These are phyloP conservation scores for Verticillium albo-atrum DNA, from an alignment of 2,329 filamentous ascomycete species.

Conservation along the genomic window DNA sequence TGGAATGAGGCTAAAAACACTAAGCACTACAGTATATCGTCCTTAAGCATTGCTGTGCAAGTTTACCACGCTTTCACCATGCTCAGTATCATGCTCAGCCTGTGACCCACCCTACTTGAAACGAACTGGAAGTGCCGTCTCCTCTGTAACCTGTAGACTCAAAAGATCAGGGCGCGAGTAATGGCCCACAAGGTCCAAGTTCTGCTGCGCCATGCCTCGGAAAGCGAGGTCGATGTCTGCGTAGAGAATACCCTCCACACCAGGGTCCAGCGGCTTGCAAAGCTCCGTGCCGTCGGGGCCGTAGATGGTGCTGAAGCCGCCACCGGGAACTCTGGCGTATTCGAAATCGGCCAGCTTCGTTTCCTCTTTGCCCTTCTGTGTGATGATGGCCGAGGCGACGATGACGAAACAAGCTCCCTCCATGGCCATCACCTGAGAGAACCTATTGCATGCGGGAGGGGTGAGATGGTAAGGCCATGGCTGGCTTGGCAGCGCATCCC, in stretches of 20 bases:
- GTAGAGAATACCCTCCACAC: conserved; percentile 28
- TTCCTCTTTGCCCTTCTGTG: conserved; percentile 27
- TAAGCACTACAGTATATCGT: no score
- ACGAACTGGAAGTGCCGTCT: conserved; percentile 3
- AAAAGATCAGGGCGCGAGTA: conserved; percentile 35
- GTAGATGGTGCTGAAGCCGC: conserved; percentile 25
- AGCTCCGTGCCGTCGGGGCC: conserved; percentile 23
- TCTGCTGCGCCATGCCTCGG: conserved; percentile 9
- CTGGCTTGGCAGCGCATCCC: conserved; percentile 26
- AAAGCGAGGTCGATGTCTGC: conserved; percentile 27
- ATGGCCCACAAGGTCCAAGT: conserved; percentile 17
- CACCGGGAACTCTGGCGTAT: conserved; percentile 12
- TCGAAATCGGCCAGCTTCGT: conserved; percentile 11
- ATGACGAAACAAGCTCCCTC: conserved; percentile 38
- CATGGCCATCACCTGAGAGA: conserved; percentile 36
- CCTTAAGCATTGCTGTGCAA: no score
- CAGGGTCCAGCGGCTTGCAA: conserved; percentile 16
- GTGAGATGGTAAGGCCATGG: conserved; percentile 30
- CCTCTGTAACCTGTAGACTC: conserved; percentile 5
- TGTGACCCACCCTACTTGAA: neutral
- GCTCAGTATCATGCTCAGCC: no score
- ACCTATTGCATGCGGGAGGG: conserved; percentile 27
- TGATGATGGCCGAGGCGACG: conserved; percentile 32
- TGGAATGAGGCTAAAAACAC: no score
- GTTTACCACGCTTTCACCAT: no score